Percentiles rank a stretch among this genome's conserved stretches.
Evolutionary conservation across 2,329 filamentous ascomycete species (phyloP).

Genomic region (Trichophyton simii): DNA sequence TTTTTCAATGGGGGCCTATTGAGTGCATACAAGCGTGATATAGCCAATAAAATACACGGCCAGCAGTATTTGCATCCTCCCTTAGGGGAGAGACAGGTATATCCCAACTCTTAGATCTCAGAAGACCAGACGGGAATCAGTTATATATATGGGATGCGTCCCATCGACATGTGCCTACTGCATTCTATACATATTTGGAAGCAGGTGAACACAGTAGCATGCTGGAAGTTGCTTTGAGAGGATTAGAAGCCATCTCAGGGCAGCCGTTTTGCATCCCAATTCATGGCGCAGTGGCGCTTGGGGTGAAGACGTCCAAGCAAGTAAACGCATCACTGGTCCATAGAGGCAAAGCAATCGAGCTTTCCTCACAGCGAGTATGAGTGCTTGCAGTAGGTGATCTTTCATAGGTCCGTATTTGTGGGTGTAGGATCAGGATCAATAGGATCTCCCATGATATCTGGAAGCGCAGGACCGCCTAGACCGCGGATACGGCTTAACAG

Average conservation of each 20-base stretch:
- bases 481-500: slow-evolving; percentile 22
- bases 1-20: too few species aligned
- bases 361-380: neutral
- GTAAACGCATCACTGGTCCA: neutral
- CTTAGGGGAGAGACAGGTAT: too few species aligned
- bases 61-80: too few species aligned
- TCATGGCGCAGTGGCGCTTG: neutral
- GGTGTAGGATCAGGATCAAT: neutral
- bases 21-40: too few species aligned
- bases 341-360: neutral
- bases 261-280: neutral
- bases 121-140: neutral
- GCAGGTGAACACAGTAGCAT: neutral
- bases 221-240: neutral
- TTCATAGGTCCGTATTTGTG: neutral
- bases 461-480: neutral
- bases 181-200: neutral
- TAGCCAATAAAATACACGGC: too few species aligned
- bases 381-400: neutral
- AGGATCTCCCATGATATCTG: neutral
- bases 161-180: neutral
- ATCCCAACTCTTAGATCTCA: neutral
- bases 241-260: neutral
- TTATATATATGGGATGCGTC: neutral
- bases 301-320: neutral